Evolutionary conservation across 176 grass and related monocot species (phyloP), one percentile per base, ranked within the genome.

Genomic region (Avena atlantica): DNA sequence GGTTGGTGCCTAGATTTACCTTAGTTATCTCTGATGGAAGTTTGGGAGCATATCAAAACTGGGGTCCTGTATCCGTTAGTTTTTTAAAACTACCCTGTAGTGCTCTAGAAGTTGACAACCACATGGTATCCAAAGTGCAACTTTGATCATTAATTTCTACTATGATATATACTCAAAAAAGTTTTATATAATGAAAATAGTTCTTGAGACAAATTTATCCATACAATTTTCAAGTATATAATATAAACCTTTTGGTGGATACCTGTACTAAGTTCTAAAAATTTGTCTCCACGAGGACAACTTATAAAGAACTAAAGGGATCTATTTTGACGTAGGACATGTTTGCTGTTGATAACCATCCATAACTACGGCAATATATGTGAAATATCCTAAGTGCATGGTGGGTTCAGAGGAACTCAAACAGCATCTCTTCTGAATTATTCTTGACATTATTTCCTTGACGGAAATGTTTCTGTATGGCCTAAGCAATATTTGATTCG

Each of bases 21-120:
- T 70, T 82, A 79, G 71, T 78, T 81, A 52, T 78, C 36, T 48
- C 47, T 86, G 19, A 80, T 50, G 74, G 50, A n/a, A 48, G 16
- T 49, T 52, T 25, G 47, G 23, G 47, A 51, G 56, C 50, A 34
- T 83, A 53, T 81, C 17, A 48, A 75, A 89, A 67, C 57, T 52
- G 15, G 62, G 55, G n/a, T 52, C 68, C 52, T 50, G 19, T 70
- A 7, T 15, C 62, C 10, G 0, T 65, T 7, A 14, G 12, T 65
- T 25, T 29, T 8, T 63, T 14, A 13, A 64, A 25, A 64, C 4
- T 21, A 27, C 23, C 13, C 23, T 64, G 23, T 59, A 59, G 0
- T 64, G 61, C 61, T 64, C 12, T 27, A 64, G 21, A 64, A 14
- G 24, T 14, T 64, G 4, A 64, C 10, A 29, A 64, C 4, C 4